Base-by-base conservation (phyloP, 768 basidiomycete species). In the Suillus alpinus region DNA sequence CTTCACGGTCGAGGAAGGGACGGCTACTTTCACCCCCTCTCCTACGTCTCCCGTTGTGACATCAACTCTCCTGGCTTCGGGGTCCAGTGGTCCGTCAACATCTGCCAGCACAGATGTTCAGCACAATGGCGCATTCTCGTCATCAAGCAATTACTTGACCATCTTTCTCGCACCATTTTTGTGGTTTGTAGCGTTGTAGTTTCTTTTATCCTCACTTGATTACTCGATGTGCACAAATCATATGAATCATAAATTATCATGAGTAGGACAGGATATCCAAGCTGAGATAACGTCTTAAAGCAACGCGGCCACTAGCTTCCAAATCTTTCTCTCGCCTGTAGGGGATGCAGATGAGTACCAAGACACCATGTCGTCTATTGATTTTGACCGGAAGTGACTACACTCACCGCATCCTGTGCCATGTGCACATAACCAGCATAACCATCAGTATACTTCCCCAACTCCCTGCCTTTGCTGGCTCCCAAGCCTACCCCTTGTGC, bases 401-500 rank as follows among this genome's bases (percentile, higher is more conserved):
- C 43, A 72, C 78, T 78, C 71, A 89, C 87, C 72, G 85, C 81
- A 71, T 90, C 87, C 69, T 89, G 85, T 51, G 82, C 87, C 84
- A 88, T 84, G 57, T 86, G 78, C 44, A 89, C 85, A 72, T 91
- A 92, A 62, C 85, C 86, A 41, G 83, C 73, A 65, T 87, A 85
- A 23, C 86, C 86, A 63, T 88, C 86, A 3, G 85, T 75, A 64
- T 85, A 86, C 71, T 89, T 88, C 56, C 84, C 85, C 59, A 94
- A 76, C 58, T 93, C 93, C 70, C 88, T 91, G 61, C 87, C 92
- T 77, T 94, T 96, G 70, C 89, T 88, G 0, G 95, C 94, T n/a
- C 95, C 95, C 12, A 98, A 77, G 3, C 95, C 95, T 26, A 86
- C 94, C 2, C 95, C 91, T 63, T 88, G 86, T 9, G 89, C 86